These are phyloP conservation scores for Globisporangium mamillatum DNA, from an alignment of 352 stramenopile species.

Conservation along the genomic window DNA sequence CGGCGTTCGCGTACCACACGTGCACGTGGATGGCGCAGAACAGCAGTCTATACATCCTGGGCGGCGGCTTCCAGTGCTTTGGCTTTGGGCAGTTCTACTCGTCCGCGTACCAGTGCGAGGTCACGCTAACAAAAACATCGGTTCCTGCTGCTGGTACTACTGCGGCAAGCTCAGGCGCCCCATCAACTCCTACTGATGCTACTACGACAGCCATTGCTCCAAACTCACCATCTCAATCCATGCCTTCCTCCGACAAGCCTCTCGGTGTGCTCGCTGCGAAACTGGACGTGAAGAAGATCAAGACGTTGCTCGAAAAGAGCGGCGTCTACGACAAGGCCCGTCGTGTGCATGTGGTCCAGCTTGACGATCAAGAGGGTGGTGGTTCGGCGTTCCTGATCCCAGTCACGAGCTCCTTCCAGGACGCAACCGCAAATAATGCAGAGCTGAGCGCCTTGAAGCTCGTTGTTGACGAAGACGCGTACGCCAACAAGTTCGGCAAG, in stretches of 20 bases:
- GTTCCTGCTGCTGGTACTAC: not conserved
- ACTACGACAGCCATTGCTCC: not conserved
- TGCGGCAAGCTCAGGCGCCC: not conserved
- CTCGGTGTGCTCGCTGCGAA: conserved; percentile 58
- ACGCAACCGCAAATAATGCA: conserved; percentile 20
- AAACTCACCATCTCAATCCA: not conserved
- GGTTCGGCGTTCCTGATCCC: conserved; percentile 55
- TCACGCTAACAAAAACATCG: conserved; percentile 29
- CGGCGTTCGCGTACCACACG: conserved; percentile 56
- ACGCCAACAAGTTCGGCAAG: conserved; percentile 77
- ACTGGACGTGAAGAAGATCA: conserved; percentile 70
- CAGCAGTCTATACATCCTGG: conserved; percentile 48
- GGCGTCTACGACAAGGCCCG: conserved; percentile 79
- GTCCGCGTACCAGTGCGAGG: conserved; percentile 47
- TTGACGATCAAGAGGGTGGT: conserved; percentile 13
- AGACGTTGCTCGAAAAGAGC: conserved; percentile 62
- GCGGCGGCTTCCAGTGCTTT: conserved; percentile 82
- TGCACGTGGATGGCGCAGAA: conserved; percentile 46
- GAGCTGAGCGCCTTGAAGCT: conserved; percentile 39
- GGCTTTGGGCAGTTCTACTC: conserved; percentile 84
- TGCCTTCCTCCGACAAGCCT: conserved; percentile 8
- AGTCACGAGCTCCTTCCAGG: conserved; percentile 39
- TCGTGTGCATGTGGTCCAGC: conserved; percentile 50
- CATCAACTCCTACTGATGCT: not conserved
- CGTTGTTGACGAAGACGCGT: conserved; percentile 55